phyloP scores from a whole-genome alignment of 202 grass and related monocot genomes.

The Bolboschoenoplectus hybrid region DNA sequence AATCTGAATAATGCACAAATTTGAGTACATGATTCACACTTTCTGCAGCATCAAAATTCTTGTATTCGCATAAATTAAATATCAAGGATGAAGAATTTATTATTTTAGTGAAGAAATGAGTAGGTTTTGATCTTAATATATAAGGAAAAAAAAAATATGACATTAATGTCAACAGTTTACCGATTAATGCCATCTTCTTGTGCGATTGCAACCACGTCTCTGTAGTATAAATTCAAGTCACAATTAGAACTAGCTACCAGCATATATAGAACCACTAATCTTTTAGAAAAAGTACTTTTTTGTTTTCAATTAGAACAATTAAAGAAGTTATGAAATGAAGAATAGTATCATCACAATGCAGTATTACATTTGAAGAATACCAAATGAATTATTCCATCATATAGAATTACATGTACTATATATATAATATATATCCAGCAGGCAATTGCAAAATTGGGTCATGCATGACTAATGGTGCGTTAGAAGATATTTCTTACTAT shows the following conservation, averaged over 20 bases:
- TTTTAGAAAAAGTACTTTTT: neutral
- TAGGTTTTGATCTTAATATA: neutral
- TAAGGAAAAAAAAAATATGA: neutral
- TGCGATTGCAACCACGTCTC: slow-evolving; percentile 7
- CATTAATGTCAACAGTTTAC: neutral
- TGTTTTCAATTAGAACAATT: neutral
- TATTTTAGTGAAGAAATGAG: neutral
- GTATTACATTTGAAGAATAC: no score
- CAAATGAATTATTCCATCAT: no score
- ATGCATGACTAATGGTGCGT: no score
- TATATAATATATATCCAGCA: no score
- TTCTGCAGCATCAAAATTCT: no score
- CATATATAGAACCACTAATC: neutral
- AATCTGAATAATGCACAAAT: no score
- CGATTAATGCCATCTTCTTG: neutral
- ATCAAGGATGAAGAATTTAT: neutral
- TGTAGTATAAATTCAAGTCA: neutral
- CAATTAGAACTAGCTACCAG: neutral
- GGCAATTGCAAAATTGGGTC: no score
- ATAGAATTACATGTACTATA: no score
- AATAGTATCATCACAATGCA: no score
- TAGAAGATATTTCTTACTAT: no score
- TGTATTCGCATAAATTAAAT: neutral
- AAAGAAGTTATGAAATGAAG: neutral
- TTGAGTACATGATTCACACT: neutral